Conservation (phyloP, 345 rosid genomes). For the Brassica rapa region DNA sequence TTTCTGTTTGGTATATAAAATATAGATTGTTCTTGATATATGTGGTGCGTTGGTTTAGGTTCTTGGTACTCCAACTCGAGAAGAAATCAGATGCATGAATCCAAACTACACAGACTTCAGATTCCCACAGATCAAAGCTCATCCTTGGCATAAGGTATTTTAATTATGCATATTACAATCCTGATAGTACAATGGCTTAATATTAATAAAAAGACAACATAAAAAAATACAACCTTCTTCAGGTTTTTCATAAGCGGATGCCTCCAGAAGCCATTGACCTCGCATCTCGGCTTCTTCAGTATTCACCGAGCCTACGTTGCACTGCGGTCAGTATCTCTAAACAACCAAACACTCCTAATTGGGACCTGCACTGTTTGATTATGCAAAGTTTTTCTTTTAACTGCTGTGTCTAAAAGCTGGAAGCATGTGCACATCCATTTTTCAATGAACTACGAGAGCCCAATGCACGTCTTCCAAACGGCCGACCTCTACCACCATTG, state of each 20-base stretch:
- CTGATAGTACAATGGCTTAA: constrained; percentile 6
- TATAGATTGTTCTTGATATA: not conserved
- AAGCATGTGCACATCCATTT: constrained; percentile 80
- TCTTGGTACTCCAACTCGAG: constrained; percentile 90
- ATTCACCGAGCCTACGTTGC: constrained; percentile 78
- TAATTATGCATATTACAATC: not conserved
- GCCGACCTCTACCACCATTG: constrained; percentile 64
- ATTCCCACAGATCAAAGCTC: constrained; percentile 79
- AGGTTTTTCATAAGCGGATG: constrained; percentile 83
- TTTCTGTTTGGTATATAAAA: constrained; percentile 1
- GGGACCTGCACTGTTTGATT: not conserved
- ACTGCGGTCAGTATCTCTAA: constrained; percentile 62
- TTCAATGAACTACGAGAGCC: constrained; percentile 84
- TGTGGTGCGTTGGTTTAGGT: constrained; percentile 50
- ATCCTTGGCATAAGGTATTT: constrained; percentile 84
- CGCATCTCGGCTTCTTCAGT: constrained; percentile 78
- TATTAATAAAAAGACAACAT: not conserved
- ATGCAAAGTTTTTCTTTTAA: not conserved
- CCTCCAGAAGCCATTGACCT: constrained; percentile 94
- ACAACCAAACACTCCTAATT: too few species aligned
- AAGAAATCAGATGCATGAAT: constrained; percentile 91
- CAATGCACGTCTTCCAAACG: constrained; percentile 72
- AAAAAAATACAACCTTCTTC: not conserved
- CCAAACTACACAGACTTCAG: constrained; percentile 80
- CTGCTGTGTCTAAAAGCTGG: constrained; percentile 50